These are phyloP conservation scores for Cyberlindnera mrakii DNA, from an alignment of 805 yeast species.

Conservation along the genomic window DNA sequence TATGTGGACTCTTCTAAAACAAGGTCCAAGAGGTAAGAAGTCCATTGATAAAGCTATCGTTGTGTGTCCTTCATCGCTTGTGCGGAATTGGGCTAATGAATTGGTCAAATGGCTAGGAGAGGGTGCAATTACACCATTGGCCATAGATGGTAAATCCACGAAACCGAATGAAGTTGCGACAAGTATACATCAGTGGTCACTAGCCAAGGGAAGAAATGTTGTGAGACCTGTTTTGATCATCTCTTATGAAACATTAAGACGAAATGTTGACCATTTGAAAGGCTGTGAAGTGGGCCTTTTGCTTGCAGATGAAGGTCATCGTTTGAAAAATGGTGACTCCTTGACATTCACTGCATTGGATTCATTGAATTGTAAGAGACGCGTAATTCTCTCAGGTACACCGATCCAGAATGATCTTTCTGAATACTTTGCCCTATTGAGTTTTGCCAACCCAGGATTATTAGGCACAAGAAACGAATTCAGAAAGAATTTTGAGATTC, in stretches of 20 bases:
- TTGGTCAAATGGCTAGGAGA: constrained; percentile 92
- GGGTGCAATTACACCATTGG: constrained; percentile 82
- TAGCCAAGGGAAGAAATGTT: constrained; percentile 78
- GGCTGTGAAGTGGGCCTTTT: constrained; percentile 80
- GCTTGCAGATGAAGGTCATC: constrained; percentile 82
- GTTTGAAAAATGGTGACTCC: constrained; percentile 85
- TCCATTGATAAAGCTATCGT: constrained; percentile 87
- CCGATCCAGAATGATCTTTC: constrained; percentile 95
- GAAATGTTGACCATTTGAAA: constrained; percentile 71
- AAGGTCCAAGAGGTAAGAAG: constrained; percentile 75
- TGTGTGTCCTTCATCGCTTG: constrained; percentile 93
- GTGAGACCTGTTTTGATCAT: constrained; percentile 92
- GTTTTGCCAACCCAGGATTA: constrained; percentile 91
- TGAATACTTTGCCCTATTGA: constrained; percentile 85
- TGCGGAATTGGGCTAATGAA: constrained; percentile 96
- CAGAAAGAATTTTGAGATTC: constrained; percentile 74
- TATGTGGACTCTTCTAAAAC: constrained; percentile 87
- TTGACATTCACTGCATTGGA: constrained; percentile 83
- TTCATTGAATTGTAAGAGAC: constrained; percentile 74
- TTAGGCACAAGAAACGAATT: constrained; percentile 82
- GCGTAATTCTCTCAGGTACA: constrained; percentile 93
- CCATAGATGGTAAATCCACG: constrained; percentile 85
- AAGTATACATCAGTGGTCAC: constrained; percentile 77
- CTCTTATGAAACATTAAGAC: constrained; percentile 86
- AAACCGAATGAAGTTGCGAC: constrained; percentile 63